Base-by-base conservation (phyloP, 176 grass and related monocot genomes). In the Pharus latifolius region DNA sequence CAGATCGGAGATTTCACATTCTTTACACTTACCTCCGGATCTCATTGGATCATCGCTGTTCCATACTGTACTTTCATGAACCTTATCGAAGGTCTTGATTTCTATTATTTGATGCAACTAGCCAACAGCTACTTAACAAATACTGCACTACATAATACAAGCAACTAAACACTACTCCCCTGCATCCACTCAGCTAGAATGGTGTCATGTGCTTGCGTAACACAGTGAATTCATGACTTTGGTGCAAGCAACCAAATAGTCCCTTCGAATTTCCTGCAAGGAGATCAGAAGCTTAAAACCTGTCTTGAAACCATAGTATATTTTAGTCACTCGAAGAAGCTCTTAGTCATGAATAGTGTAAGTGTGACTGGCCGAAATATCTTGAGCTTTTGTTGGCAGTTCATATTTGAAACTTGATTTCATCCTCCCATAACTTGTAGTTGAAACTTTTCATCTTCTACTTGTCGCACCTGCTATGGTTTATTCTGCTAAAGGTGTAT, bases 1-100 rank as follows among this genome's bases (percentile, higher is more conserved):
- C 44, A 60, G 15, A 49, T 72, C 25, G 44, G 78, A 68, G 60
- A 73, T 67, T 73, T 78, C 13, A 20, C 13, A 30, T 54, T 28
- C 49, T 71, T 5, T 44, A 62, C 43, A 70, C 50, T 65, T 65
- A 50, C 43, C 0, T 0, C 34, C 43, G 52, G 34, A 67, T 73
- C 33, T 78, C 35, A 59, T 43, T 52, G 16, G 63, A 73, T 60
- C 27, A 37, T 30, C 73, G 47, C 44, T 74, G 69, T 42, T 52
- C 60, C 49, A 56, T 42, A 16, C 33, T 26, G 41, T 33, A 60
- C 25, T 43, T 84, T 51, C 7, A 11, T 56, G 28, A 73, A 47
- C 33, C 16, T 70, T 20, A 28, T 52, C n/a, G 8, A 31, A 1
- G 33, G 45, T 2, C 15, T 0, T 22, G 43, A 13, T 6, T 48